Base-by-base conservation (phyloP, 208 protist species). In the Zelonia costaricensis region DNA sequence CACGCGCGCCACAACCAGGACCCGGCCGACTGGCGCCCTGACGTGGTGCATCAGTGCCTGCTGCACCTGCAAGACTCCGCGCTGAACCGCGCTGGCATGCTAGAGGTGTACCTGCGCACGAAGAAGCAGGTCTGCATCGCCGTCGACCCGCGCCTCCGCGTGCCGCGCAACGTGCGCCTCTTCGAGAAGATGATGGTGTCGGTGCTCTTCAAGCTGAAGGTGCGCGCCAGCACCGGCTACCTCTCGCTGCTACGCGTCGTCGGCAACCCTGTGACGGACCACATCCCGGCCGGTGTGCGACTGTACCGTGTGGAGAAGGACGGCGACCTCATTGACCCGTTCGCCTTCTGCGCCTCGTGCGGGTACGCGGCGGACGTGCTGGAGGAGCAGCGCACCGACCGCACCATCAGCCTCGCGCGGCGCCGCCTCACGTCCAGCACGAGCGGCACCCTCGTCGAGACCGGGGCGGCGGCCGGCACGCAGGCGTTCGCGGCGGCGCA, bases 181-280 rank as follows among this genome's bases (percentile, higher is more conserved):
- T 99, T 99, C 76, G 82, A 96, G 48, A 98, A 97, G 59, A 94
- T 99, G 68, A 99, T 99, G 98, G 97, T 99, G 13, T 94, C 98
- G 74, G 84, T 99, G 36, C 87, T 99, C 44, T 97, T 99, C 79
- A 99, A 99, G 79, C 90, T 99, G 42, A 98, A 94, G 72, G 98
- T 99, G 66, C 80, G 97, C 43, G 82, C 82, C 45, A 84, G 89
- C 33, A 73, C 78, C 22, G 87, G 87, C 46, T 88, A 94, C 52
- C 76, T 98, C 31, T 96, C 91, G 35, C 93, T 99, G 10, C 77
- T 99, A 55, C 98, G 98, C 36, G 93, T 99, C 3, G 97, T 99
- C 53, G 97, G 98, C 59, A 99, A 99, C 74, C 98, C 98, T 5
- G 87, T 99, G 31, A 99, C 95, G 20, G 92, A 99, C 36, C 97